Conservation (phyloP, 2,329 filamentous ascomycete genomes). For the Fragosphaeria purpurea region DNA sequence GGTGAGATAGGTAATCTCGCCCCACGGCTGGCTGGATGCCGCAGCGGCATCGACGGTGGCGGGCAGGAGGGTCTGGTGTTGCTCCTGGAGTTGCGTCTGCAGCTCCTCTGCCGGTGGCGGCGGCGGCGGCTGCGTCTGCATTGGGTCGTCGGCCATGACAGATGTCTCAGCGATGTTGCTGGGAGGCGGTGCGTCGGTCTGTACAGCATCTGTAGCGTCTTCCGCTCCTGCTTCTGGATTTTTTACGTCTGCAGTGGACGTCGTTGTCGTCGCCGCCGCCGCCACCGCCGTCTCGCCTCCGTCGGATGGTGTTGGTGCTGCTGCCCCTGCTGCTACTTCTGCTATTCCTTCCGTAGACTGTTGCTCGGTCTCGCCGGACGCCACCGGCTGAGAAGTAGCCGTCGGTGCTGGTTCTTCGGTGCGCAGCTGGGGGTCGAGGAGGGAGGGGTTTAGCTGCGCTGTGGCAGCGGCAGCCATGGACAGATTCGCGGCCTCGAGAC, state of each 20-base stretch:
- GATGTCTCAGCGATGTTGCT: constrained; percentile 3
- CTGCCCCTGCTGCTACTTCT: too few species aligned
- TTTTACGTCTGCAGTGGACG: not conserved
- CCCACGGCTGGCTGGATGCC: constrained; percentile 35
- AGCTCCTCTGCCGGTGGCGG: constrained; percentile 2
- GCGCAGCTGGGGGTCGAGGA: constrained; percentile 39
- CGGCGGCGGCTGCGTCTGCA: not conserved
- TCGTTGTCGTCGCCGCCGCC: not conserved
- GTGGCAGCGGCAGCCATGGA: constrained; percentile 48
- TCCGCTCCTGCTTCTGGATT: not conserved
- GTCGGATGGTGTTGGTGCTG: too few species aligned
- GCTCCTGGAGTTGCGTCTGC: not conserved
- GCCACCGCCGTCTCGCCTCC: not conserved
- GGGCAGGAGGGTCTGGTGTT: not conserved
- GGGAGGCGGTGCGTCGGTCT: not conserved
- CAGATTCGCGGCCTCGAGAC: constrained; percentile 39
- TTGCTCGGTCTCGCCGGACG: constrained; percentile 6
- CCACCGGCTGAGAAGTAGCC: constrained; percentile 10
- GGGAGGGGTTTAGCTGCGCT: constrained; percentile 42
- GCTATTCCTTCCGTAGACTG: too few species aligned
- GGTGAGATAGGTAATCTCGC: constrained; percentile 41
- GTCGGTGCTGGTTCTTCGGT: constrained; percentile 17
- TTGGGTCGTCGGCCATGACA: constrained; percentile 9
- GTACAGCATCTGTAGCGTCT: not conserved
- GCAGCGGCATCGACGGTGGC: constrained; percentile 10